Evolutionary conservation across 2,329 filamentous ascomycete species (phyloP).

Genomic region (Blastomyces percursus): DNA sequence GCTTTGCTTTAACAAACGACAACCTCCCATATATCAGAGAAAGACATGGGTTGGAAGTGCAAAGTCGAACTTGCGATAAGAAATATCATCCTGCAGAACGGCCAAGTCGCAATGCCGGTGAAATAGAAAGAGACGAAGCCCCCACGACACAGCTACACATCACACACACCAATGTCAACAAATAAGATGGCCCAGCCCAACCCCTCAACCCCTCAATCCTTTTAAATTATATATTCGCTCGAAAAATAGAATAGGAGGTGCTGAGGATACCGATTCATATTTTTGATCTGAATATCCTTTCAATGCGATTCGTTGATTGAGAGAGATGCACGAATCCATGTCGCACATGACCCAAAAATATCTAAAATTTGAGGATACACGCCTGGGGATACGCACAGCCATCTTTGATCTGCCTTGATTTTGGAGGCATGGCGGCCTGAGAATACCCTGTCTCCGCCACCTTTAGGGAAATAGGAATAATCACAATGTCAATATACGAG

Average conservation of each 20-base stretch:
- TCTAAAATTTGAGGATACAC: slow-evolving; percentile 5
- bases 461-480: background rate
- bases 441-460: background rate
- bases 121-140: background rate
- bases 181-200: background rate
- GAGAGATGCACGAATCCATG: background rate
- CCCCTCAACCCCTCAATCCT: background rate
- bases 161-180: background rate
- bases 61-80: background rate
- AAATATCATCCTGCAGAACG: background rate
- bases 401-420: background rate
- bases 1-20: background rate
- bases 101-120: background rate
- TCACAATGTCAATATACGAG: background rate
- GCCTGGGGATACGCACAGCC: slow-evolving; percentile 1
- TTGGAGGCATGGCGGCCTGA: background rate
- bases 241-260: background rate
- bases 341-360: slow-evolving; percentile 1
- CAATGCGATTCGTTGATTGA: background rate
- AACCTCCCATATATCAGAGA: background rate
- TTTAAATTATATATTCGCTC: background rate
- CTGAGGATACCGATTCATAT: background rate
- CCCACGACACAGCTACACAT: background rate
- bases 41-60: background rate
- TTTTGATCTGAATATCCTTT: background rate